Evolutionary conservation across 768 basidiomycete species (phyloP), one percentile per base, ranked within the genome.

Genomic region (Amanita polypyramis): DNA sequence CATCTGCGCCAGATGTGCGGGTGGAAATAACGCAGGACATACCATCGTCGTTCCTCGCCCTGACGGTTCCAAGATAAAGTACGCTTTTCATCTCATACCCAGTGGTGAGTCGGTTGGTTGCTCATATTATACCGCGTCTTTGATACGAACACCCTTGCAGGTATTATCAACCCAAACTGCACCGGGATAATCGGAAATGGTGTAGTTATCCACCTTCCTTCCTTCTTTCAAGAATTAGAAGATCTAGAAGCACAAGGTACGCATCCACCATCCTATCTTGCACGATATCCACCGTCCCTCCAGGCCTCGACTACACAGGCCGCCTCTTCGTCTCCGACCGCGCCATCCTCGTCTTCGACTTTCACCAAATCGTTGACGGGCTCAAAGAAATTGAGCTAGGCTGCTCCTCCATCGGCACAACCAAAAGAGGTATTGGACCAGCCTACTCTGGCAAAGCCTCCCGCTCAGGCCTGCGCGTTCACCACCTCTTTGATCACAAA

Each of bases 351-450:
- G 96, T 99, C 29, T 93, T 99, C 60, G 96, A 98, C 62, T 98
- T 99, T 65, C 96, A 99, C 67, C 96, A 99, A 70, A 97, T 98
- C 59, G 96, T 98, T 23, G 96, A 99, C 61, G 96, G 96, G 4
- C 70, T 99, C 59, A 99, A 98, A 64, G 96, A 99, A 64, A 90
- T 92, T 33, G 96, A 98, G 63, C 77, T 98, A 19, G 96, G 96
- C 19, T 88, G 90, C 7, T 83, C 81, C 1, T 91, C 88, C 65
- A 98, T 99, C 60, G 96, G 96, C 20, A 99, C 96, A 29, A 99
- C 96, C 42, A 93, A 88, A 78, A 91, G 82, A 64, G 96, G 96
- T 44, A 98, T 99, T 60, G 96, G 96, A 65, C 96, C 96, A 64
- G 87, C 96, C 10, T 99, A 99, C 72, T 96, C 94, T 43, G 87